phyloP scores from a whole-genome alignment of 2,329 filamentous ascomycete genomes.

The Domatiomyces catenatus region DNA sequence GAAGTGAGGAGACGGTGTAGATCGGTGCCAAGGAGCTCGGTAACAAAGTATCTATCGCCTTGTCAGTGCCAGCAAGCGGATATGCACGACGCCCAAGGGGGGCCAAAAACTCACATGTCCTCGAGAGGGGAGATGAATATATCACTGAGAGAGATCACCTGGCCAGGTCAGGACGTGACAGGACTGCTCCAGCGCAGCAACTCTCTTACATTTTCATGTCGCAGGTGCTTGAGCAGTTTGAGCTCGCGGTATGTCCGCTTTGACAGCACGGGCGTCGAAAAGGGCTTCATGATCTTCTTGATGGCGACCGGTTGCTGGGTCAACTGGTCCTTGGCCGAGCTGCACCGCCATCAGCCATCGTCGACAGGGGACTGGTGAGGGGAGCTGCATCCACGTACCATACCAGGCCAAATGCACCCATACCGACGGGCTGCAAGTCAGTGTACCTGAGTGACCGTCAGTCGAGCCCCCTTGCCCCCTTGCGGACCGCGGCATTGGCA shows the following conservation, averaged over 20 bases:
- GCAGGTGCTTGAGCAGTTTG: conserved; percentile 90
- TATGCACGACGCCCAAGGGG: not conserved
- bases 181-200: conserved; percentile 9
- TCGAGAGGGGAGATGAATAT: conserved; percentile 99
- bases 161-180: conserved; percentile 11
- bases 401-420: conserved; percentile 96
- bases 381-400: conserved; percentile 47
- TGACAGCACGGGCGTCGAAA: conserved; percentile 94
- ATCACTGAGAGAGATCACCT: conserved; percentile 96
- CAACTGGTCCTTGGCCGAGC: conserved; percentile 94
- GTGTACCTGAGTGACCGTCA: conserved; percentile 55
- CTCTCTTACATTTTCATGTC: conserved; percentile 73
- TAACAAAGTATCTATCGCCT: conserved; percentile 73
- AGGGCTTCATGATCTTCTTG: conserved; percentile 99
- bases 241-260: conserved; percentile 96
- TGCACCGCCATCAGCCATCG: conserved; percentile 26
- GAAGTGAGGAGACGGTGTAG: conserved; percentile 90
- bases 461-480: conserved; percentile 5
- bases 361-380: not conserved
- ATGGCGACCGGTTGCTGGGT: conserved; percentile 93
- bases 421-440: conserved; percentile 93
- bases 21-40: conserved; percentile 91
- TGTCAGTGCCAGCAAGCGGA: conserved; percentile 12
- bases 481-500: not conserved
- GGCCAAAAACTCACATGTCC: conserved; percentile 59